Conservation (phyloP, 352 stramenopile species). For the Phytopythium delawarense region DNA sequence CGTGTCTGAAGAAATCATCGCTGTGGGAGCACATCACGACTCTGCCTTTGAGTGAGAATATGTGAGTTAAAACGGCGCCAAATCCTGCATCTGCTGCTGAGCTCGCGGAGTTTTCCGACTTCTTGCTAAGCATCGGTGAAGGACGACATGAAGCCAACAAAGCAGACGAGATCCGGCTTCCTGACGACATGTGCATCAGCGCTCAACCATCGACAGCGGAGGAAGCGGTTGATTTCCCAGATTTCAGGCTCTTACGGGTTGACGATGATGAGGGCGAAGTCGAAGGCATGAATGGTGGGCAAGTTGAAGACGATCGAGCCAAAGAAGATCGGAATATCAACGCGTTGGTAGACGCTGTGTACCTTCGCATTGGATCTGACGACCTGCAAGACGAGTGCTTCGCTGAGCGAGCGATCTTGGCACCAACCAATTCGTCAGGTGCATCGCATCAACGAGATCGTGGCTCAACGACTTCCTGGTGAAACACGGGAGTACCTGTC, state of each 20-base stretch:
- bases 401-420: background rate
- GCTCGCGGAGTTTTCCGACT: background rate
- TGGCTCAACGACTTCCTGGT: background rate
- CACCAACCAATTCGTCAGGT: background rate
- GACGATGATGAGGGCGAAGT: background rate
- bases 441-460: background rate
- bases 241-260: background rate
- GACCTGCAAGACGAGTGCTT: background rate
- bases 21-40: constrained; percentile 5
- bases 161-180: background rate
- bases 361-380: background rate
- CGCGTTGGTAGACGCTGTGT: background rate
- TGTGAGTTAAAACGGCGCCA: background rate
- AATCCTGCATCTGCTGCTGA: background rate
- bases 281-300: background rate
- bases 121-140: background rate
- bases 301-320: background rate
- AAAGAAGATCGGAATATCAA: background rate
- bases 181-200: background rate
- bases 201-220: background rate
- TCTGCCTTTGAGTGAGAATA: constrained; percentile 7
- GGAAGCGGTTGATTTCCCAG: background rate
- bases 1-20: constrained; percentile 8
- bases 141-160: background rate
- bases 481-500: background rate